Conservation (phyloP, 1,284 basidiomycete genomes). For the Sanghuangporus weigelae region DNA sequence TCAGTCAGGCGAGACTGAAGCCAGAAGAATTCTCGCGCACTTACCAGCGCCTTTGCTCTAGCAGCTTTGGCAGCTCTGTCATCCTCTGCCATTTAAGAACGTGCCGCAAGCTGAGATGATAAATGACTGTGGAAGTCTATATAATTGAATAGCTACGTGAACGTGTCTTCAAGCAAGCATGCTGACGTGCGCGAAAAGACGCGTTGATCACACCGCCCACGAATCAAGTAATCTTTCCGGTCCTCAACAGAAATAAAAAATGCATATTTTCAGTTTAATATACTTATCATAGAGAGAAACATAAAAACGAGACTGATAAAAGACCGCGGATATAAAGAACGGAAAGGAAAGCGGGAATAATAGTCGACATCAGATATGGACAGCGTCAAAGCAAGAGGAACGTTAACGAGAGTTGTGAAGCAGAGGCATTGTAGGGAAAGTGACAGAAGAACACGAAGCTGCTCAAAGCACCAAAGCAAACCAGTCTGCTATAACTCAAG, state of each 20-base stretch:
- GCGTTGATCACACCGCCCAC: neutral
- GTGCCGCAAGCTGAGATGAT: neutral
- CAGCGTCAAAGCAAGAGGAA: constrained; percentile 22
- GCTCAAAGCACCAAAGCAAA: neutral
- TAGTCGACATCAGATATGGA: constrained; percentile 36
- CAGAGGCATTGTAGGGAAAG: neutral
- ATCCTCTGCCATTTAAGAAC: constrained; percentile 46
- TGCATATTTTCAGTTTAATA: constrained; percentile 8
- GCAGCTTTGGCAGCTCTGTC: constrained; percentile 77
- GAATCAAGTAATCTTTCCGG: neutral
- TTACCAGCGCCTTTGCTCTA: constrained; percentile 71
- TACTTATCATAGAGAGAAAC: constrained; percentile 12
- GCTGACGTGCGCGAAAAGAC: neutral
- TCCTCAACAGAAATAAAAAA: neutral
- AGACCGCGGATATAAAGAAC: constrained; percentile 26
- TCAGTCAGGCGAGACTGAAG: constrained; percentile 16
- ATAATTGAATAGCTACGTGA: neutral
- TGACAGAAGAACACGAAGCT: neutral
- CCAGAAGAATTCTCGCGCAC: constrained; percentile 21
- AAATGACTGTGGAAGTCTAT: neutral
- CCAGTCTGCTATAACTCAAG: constrained; percentile 25
- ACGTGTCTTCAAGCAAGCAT: neutral
- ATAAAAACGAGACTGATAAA: constrained; percentile 19
- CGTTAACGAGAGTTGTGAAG: constrained; percentile 22
- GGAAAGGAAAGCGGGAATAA: constrained; percentile 41